Base-by-base conservation (phyloP, 2,329 filamentous ascomycete species). In the Cladorrhinum sp. region DNA sequence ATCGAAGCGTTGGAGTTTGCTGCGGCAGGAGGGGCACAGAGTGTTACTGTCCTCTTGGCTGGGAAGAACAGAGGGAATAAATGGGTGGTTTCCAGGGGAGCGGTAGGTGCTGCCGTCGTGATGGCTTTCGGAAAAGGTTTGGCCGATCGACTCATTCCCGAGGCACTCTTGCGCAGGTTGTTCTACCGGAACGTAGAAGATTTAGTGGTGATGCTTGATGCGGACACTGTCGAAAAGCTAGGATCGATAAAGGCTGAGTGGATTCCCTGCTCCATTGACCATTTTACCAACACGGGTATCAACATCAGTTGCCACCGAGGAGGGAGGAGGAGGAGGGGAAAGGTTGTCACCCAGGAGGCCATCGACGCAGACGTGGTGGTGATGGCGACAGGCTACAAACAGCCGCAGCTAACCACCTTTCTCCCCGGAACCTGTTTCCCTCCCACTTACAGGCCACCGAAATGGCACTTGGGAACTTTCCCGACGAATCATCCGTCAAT, bases 391-490 rank as follows among this genome's bases (percentile, higher is more conserved):
- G 92, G 92, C 1, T 96, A 86, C 76, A 83, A 90, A 68, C 82
- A 91, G 0, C 91, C 92, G 0, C 84, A 82, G 2, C 80, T 96
- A 0, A 79, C 78, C 10, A 2, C 18, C 24, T 95, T 96, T 73
- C 78, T 96, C 0, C 91, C 91, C 0, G 76, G 85, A 0, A 85
- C 91, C 57, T 87, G 84, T 68, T 95, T 95, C 71, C 71, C 83
- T 9, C 83, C 90, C 64, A 87, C 89, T 0, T 96, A 95, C 67
- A 77, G 79, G 1, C 89, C 91, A 1, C 92, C 92, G 0, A 92
- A 91, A 72, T 96, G 92, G 92, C 96, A 95, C 67, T 82, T 96
- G 0, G 91, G 96, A 73, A 90, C 89, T 0, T 96, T 96, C 75
- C 91, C 92, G 3, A 89, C 91, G 0, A 74, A 78, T 2, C 88